phyloP scores from a whole-genome alignment of 2,329 filamentous ascomycete genomes.

The Arthrobotrys pseudoclavata region DNA sequence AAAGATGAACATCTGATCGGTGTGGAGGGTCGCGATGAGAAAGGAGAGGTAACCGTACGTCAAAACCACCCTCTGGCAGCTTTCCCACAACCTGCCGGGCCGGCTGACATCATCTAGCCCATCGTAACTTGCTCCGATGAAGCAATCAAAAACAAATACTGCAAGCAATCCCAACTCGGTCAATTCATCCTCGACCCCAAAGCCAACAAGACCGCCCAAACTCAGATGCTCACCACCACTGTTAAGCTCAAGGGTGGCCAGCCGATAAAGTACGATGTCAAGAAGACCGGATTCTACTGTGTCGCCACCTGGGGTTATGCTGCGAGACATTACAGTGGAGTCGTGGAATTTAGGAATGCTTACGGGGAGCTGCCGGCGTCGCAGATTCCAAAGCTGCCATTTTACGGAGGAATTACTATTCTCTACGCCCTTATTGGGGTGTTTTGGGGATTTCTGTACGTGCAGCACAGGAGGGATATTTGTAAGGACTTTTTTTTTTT shows the following conservation, averaged over 20 bases:
- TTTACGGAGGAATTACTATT: constrained; percentile 94
- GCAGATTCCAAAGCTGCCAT: constrained; percentile 96
- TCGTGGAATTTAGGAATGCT: constrained; percentile 93
- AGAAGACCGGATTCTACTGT: constrained; percentile 96
- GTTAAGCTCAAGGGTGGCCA: constrained; percentile 82
- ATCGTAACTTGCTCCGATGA: constrained; percentile 80
- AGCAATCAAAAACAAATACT: constrained; percentile 77
- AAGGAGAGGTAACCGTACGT: constrained; percentile 37
- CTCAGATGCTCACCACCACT: constrained; percentile 81
- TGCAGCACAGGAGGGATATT: constrained; percentile 93
- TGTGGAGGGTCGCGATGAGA: constrained; percentile 21
- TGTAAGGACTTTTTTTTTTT: constrained; percentile 69
- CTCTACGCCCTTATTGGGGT: constrained; percentile 88
- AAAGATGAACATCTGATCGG: constrained; percentile 77
- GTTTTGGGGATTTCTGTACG: constrained; percentile 95
- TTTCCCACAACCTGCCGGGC: constrained; percentile 59
- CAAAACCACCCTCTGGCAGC: background rate
- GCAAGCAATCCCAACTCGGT: constrained; percentile 82
- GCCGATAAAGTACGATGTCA: constrained; percentile 83
- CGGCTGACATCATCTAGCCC: constrained; percentile 65
- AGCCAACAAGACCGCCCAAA: constrained; percentile 78
- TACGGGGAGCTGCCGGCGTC: constrained; percentile 95
- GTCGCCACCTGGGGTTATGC: constrained; percentile 80
- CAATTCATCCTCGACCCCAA: constrained; percentile 86
- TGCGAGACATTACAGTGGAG: constrained; percentile 78